Evolutionary conservation across 2,329 filamentous ascomycete genomes (phyloP).

Genomic region (Trichoderma sp.): DNA sequence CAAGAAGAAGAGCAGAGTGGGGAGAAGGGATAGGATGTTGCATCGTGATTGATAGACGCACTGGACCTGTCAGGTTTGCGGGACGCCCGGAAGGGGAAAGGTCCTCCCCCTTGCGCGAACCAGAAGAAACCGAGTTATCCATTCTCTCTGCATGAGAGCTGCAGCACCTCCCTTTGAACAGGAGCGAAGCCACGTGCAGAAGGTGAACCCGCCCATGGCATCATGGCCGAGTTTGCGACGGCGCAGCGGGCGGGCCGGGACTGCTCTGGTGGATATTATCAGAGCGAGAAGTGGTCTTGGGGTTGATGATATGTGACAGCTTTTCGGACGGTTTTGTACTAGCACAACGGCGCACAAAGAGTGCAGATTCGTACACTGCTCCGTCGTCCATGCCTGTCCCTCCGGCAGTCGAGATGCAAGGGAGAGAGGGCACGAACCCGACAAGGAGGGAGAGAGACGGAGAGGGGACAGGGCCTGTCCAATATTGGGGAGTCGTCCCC

Average conservation of each 20-base stretch:
- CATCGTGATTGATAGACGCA: background rate
- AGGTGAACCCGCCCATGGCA: constrained; percentile 8
- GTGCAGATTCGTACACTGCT: background rate
- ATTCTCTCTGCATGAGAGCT: background rate
- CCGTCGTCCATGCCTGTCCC: background rate
- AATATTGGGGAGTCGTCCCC: background rate
- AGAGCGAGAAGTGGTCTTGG: background rate
- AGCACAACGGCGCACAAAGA: constrained; percentile 1
- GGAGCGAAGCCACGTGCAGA: constrained; percentile 16
- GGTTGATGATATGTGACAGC: constrained; percentile 19
- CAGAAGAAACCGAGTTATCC: background rate
- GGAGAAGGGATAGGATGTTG: background rate
- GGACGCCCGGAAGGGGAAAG: constrained; percentile 4
- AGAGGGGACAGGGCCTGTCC: background rate
- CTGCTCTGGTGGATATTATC: background rate
- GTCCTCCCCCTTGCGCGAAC: background rate
- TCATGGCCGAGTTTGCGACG: constrained; percentile 15
- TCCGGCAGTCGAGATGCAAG: constrained; percentile 4
- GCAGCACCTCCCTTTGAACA: background rate
- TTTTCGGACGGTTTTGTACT: background rate
- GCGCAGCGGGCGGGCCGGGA: constrained; percentile 8
- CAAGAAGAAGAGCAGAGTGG: background rate
- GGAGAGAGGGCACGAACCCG: background rate
- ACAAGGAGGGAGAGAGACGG: background rate
- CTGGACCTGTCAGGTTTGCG: background rate